Evolutionary conservation across 1,284 basidiomycete genomes (phyloP), one percentile per base, ranked within the genome.

Genomic region (Cutaneotrichosporon sp.): DNA sequence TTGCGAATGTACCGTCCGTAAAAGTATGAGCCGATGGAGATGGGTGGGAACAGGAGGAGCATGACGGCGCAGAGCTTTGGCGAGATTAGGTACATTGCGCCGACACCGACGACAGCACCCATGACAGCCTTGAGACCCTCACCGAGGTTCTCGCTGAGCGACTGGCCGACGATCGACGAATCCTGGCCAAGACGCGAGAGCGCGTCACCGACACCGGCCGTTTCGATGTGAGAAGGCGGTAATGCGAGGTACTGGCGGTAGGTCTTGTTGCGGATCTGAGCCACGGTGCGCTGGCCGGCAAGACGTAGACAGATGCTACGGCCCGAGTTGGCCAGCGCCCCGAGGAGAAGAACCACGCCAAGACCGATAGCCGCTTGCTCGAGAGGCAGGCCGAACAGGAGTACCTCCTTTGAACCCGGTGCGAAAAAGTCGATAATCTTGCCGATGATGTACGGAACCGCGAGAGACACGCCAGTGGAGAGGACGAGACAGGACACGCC

Each of bases 341-440:
- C 72, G 34, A 74, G 55, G 17, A 74, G 46, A 13, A 74, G 51
- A 5, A 68, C 52, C 0, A 57, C 55, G 2, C 60, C 66, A 40
- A 72, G 49, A 8, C 63, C 67, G 1, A 46, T 55, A 0, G 69
- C 65, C 9, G 72, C 72, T 20, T 68, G 56, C 50, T 72, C 69
- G n/a, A 74, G 55, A 9, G 70, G 70, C 23, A 74, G 34, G 18
- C 70, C 72, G 45, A 74, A 69, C 4, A 74, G 58, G 26, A 67
- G 51, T 0, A 63, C 65, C n/a, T 62, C 62, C 22, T 69, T 63
- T 8, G 67, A 69, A 8, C 70, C 72, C 22, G 72, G 72, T 1
- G 70, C 65, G 47, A 74, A 74, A 58, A 65, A 71, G 57, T 74
- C 72, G 54, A 74, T 74, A 43, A 74, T 74, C 23, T 69, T 60